Percentiles rank a stretch among this genome's conserved stretches.
Evolutionary conservation across 805 yeast genomes (phyloP).

Genomic region (Kuraishia cidri): DNA sequence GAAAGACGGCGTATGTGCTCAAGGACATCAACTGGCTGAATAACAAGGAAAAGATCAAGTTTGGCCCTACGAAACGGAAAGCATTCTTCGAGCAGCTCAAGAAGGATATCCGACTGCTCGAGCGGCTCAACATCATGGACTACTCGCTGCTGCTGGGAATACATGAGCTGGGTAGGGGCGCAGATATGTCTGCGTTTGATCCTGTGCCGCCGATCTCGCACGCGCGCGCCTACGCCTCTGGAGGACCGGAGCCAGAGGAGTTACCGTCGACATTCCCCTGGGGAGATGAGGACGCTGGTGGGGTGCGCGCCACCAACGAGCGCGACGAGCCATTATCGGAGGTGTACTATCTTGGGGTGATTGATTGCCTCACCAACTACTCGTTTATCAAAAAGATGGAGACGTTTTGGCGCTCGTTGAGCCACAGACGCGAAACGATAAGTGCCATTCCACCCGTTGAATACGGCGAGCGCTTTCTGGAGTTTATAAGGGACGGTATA

Average conservation of each 20-base stretch:
- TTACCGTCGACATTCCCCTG: no score
- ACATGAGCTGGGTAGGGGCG: slow-evolving; percentile 63
- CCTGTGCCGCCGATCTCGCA: not conserved
- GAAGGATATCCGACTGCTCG: slow-evolving; percentile 64
- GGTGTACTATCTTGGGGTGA: slow-evolving; percentile 86
- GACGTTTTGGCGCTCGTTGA: slow-evolving; percentile 74
- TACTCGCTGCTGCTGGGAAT: slow-evolving; percentile 85
- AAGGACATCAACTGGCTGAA: slow-evolving; percentile 90
- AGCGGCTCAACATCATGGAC: slow-evolving; percentile 86
- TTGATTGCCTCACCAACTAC: slow-evolving; percentile 85
- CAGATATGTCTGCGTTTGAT: slow-evolving; percentile 15
- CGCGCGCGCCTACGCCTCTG: not conserved
- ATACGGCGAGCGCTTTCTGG: slow-evolving; percentile 79
- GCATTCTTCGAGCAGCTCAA: slow-evolving; percentile 61
- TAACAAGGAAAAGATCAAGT: slow-evolving; percentile 47
- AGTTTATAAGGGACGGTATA: slow-evolving; percentile 40
- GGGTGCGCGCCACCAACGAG: slow-evolving; percentile 65
- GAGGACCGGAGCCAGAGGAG: no score
- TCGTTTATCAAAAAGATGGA: slow-evolving; percentile 69
- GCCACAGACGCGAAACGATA: slow-evolving; percentile 58
- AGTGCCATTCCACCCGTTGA: slow-evolving; percentile 89
- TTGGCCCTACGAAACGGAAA: slow-evolving; percentile 64
- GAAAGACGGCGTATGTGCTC: slow-evolving; percentile 36
- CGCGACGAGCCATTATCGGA: slow-evolving; percentile 50
- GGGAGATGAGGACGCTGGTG: slow-evolving; percentile 23